Evolutionary conservation across 2,329 filamentous ascomycete species (phyloP), one percentile per base, ranked within the genome.

Genomic region (Trichoderma harzianum): DNA sequence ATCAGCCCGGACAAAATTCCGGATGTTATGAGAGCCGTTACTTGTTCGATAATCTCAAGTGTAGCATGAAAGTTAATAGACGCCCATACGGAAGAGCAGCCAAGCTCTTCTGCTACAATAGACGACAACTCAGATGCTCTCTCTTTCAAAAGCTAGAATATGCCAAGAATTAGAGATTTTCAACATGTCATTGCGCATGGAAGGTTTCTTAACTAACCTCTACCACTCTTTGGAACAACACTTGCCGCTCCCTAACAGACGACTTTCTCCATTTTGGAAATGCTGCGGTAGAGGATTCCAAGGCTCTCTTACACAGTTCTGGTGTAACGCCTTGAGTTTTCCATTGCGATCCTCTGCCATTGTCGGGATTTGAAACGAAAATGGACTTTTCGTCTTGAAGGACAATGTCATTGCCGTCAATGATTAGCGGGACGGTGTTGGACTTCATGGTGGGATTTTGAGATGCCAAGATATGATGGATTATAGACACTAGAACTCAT

Each of bases 331-430:
- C 71, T 62, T 71, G 67, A 16, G 68, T 53, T 55, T 60, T 71
- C 62, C 69, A 71, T 24, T 71, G 39, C 10, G 32, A 60, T 30
- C 21, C 18, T 28, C 36, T 51, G 5, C 18, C 26, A n/a, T 51
- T 66, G 26, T 71, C 67, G 12, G 68, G 67, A 24, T 72, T 61
- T 11, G 71, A 39, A 32, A 55, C 21, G 34, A 72, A 70, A 5
- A 61, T 24, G 4, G 43, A 36, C 5, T 39, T 11, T 24, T 67
- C 18, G 8, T 60, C 26, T 6, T 58, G 2, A 24, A 67, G 7
- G 21, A 66, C 53, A 43, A 67, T 26, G 55, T 72, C 71, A n/a
- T 61, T 47, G 30, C 67, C 71, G 11, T 71, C 51, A n/a, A 72
- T 72, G n/a, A 72, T 70, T 21, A 70, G 53, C 7, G 67, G 71